These are phyloP conservation scores for Fragaria ananassa DNA, from an alignment of 306 rosid species.

Conservation along the genomic window DNA sequence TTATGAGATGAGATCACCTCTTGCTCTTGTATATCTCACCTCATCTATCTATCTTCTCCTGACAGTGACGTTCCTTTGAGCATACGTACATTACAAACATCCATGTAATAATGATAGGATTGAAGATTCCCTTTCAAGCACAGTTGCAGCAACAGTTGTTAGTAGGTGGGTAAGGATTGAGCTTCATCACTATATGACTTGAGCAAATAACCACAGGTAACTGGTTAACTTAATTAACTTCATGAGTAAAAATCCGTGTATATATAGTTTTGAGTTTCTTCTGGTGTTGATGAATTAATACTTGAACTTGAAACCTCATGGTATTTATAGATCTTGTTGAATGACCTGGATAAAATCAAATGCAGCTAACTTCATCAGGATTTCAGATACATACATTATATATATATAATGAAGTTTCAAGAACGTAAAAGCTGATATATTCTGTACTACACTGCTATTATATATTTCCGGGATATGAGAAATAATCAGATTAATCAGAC, in stretches of 20 bases:
- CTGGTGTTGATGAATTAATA: not conserved
- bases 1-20: not conserved
- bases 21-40: not conserved
- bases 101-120: not conserved
- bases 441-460: not conserved
- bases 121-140: not conserved
- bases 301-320: not conserved
- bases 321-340: too few species aligned
- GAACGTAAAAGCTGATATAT: not conserved
- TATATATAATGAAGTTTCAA: not conserved
- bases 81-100: not conserved
- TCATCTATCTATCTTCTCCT: not conserved
- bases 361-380: too few species aligned
- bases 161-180: not conserved
- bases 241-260: not conserved
- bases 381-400: too few species aligned
- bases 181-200: not conserved
- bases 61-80: not conserved
- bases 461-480: too few species aligned
- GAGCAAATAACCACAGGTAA: not conserved
- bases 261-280: not conserved
- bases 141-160: not conserved
- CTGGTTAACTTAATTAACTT: not conserved
- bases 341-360: too few species aligned
- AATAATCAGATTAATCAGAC: not conserved